These are phyloP conservation scores for Xylaria curta DNA, from an alignment of 495 filamentous ascomycete species.

Conservation along the genomic window DNA sequence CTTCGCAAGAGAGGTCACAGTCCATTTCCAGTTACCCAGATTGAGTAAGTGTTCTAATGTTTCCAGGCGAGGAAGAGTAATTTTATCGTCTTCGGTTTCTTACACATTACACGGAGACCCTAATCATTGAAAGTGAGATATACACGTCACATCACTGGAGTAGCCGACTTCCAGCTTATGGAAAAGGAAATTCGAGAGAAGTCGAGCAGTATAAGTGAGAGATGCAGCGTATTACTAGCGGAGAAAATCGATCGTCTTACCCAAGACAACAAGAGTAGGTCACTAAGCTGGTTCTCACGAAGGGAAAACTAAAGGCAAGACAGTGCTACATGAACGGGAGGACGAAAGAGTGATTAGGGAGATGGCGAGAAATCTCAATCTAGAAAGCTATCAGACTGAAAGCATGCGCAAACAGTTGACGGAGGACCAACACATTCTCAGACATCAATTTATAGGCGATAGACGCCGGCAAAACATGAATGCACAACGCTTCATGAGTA, in stretches of 20 bases:
- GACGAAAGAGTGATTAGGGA: background rate
- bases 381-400: conserved; percentile 4
- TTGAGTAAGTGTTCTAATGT: too few species aligned
- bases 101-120: too few species aligned
- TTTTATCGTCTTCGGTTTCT: too few species aligned
- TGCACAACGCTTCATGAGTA: conserved; percentile 3
- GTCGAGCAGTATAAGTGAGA: conserved; percentile 9
- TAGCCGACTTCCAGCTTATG: too few species aligned
- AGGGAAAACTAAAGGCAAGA: background rate
- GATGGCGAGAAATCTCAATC: background rate
- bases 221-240: conserved; percentile 10
- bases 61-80: too few species aligned
- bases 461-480: conserved; percentile 10
- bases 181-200: background rate
- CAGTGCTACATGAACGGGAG: conserved; percentile 1
- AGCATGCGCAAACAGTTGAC: background rate
- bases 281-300: background rate
- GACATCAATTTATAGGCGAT: background rate
- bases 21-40: too few species aligned
- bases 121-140: too few species aligned
- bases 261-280: conserved; percentile 5
- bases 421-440: background rate
- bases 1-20: too few species aligned
- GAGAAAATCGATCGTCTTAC: conserved; percentile 4
- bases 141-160: too few species aligned